phyloP scores from a whole-genome alignment of 1,284 basidiomycete genomes.

The Quambalaria eucalypti region DNA sequence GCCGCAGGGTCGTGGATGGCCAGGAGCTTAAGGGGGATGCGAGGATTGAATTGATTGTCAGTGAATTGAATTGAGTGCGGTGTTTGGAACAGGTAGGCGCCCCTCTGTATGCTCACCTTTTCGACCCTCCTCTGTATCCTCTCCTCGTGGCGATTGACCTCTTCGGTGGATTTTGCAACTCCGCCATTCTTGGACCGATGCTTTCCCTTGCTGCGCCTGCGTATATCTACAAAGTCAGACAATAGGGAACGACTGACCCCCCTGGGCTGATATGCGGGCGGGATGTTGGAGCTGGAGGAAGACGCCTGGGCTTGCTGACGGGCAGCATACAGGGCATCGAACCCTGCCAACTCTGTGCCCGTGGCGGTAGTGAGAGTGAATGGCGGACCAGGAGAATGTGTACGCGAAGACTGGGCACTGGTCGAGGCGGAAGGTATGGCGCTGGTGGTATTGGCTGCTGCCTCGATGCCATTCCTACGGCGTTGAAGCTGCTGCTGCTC shows the following conservation, averaged over 20 bases:
- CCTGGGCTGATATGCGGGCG: neutral
- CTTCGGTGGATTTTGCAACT: neutral
- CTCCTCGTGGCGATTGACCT: conserved; percentile 23
- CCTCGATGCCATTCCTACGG: neutral
- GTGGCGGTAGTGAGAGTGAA: neutral
- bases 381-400: neutral
- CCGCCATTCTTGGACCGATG: neutral
- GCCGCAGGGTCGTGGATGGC: conserved; percentile 18
- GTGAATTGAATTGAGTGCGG: conserved; percentile 1
- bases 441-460: neutral
- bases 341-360: neutral
- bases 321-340: neutral
- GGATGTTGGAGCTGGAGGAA: neutral
- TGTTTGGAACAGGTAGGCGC: conserved; percentile 1
- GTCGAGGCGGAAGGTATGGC: no score
- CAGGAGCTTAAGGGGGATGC: conserved; percentile 8
- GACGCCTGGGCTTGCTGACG: neutral
- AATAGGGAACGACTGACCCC: neutral
- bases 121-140: conserved; percentile 35
- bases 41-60: conserved; percentile 1
- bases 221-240: neutral
- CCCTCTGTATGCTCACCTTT: conserved; percentile 13
- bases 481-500: neutral
- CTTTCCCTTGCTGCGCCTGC: neutral
- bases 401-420: neutral